A percentile compares a stretch with the other conserved stretches of the same genome.
These are phyloP conservation scores for Apophysomyces elegans DNA, from an alignment of 371 early-diverging fungal genomes.

Conservation along the genomic window DNA sequence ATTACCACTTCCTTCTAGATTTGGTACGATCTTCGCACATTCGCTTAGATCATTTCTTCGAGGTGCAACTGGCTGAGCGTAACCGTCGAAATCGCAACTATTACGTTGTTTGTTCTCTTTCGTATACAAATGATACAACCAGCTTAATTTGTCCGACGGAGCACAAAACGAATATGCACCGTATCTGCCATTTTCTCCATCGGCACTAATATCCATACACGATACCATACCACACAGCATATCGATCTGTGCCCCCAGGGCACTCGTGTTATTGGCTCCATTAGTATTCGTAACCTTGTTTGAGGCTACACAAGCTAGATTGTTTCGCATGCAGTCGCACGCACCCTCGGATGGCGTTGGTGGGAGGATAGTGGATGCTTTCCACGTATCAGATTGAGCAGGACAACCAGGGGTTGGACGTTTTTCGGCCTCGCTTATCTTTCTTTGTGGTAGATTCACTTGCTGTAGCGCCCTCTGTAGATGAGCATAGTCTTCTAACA, in stretches of 20 bases:
- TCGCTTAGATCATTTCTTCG: conserved; percentile 34
- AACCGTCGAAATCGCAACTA: conserved; percentile 45
- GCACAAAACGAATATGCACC: conserved; percentile 61
- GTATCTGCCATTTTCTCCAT: conserved; percentile 59
- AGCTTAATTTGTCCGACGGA: conserved; percentile 55
- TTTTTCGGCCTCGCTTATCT: conserved; percentile 49
- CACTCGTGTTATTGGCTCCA: conserved; percentile 20
- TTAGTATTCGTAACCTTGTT: conserved; percentile 42
- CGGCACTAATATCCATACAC: conserved; percentile 56
- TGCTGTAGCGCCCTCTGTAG: conserved; percentile 43
- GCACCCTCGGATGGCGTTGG: conserved; percentile 71
- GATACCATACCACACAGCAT: conserved; percentile 57
- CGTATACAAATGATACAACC: conserved; percentile 41
- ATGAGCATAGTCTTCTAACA: conserved; percentile 53
- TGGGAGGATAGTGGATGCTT: conserved; percentile 59
- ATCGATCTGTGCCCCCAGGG: conserved; percentile 46
- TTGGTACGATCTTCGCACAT: conserved; percentile 36
- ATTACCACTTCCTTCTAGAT: conserved; percentile 10
- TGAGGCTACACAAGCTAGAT: conserved; percentile 62
- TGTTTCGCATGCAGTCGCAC: conserved; percentile 73
- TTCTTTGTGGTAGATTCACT: conserved; percentile 50
- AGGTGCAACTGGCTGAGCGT: conserved; percentile 37
- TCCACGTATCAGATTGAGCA: conserved; percentile 55
- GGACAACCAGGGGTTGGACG: conserved; percentile 58
- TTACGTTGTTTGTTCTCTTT: conserved; percentile 23